These are phyloP conservation scores for Simplicillium sp. DNA, from an alignment of 2,329 filamentous ascomycete genomes.

Conservation along the genomic window DNA sequence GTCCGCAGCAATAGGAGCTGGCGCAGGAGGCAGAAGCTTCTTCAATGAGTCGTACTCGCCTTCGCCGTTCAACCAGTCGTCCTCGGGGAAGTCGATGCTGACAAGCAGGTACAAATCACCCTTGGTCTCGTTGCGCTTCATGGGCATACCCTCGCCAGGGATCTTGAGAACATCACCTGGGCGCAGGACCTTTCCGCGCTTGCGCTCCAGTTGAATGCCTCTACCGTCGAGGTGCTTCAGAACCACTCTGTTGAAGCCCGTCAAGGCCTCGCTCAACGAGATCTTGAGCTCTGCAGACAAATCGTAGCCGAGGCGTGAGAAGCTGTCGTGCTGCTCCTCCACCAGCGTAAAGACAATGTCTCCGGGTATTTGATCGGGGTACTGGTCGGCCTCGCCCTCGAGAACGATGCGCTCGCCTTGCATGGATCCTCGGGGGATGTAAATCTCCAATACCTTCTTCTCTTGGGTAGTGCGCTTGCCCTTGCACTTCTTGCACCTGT, in stretches of 20 bases:
- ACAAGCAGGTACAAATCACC: conserved; percentile 85
- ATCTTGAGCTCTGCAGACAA: conserved; percentile 74
- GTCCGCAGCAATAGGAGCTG: conserved; percentile 55
- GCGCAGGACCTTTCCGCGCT: conserved; percentile 71
- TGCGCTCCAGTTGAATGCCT: conserved; percentile 72
- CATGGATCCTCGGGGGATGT: conserved; percentile 80
- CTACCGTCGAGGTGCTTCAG: conserved; percentile 88
- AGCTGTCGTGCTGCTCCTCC: conserved; percentile 72
- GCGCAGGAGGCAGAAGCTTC: conserved; percentile 63
- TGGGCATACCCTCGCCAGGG: conserved; percentile 85
- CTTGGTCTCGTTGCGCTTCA: conserved; percentile 72
- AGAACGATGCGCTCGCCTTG: conserved; percentile 86
- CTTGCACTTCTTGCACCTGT: conserved; percentile 98
- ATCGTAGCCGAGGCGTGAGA: conserved; percentile 76
- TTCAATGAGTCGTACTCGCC: conserved; percentile 59
- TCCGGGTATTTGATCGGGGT: conserved; percentile 79
- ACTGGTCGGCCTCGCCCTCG: conserved; percentile 88
- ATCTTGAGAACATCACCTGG: conserved; percentile 83
- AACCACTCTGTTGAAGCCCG: conserved; percentile 83
- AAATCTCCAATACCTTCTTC: conserved; percentile 91
- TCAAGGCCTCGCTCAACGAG: conserved; percentile 73
- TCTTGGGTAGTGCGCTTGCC: conserved; percentile 78
- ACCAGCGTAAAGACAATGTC: conserved; percentile 86
- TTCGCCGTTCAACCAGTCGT: conserved; percentile 72
- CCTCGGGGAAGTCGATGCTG: conserved; percentile 79